Base-by-base conservation (phyloP, 139 green algal species). In the Coccomyxa sp. region DNA sequence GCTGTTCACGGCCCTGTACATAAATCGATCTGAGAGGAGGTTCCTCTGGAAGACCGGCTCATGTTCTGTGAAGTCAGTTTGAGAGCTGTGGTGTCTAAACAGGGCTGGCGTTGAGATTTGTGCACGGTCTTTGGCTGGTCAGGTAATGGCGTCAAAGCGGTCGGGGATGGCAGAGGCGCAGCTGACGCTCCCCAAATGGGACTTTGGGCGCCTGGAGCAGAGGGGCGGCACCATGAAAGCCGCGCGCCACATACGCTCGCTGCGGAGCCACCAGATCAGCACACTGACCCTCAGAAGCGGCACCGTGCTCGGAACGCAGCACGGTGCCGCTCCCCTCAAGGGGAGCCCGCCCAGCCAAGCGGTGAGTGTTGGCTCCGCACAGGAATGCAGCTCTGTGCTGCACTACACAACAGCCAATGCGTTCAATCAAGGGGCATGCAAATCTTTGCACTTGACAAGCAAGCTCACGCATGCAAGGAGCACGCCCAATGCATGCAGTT, bases 231-330 rank as follows among this genome's bases (percentile, higher is more conserved):
- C 74, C 9, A 21, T 78, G 9, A 78, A 78, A 31, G 10, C 28
- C 17, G n/a, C 17, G 74, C 74, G 74, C 14, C 14, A 38, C 27
- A 78, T 57, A 10, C n/a, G 23, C 23, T 45, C 74, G n/a, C 74
- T 78, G 74, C n/a, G 25, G 11, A 78, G 74, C 74, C 74, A 78
- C 28, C 74, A 78, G 23, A 28, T 78, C 23, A 78, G 30, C 74
- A 78, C 14, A 23, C 28, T 78, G 3, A 78, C 74, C 10, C 74
- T 71, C 63, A 25, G 9, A 71, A 28, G 63, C 1, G 63, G 21
- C 63, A 21, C 63, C 21, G 63, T 28, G 63, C 18, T 71, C 63
- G 18, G 63, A 71, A 9, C 21, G 18, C 63, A 71, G 63, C n/a
- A n/a, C n/a, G n/a, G n/a, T n/a, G n/a, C n/a, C n/a, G n/a, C n/a